Evolutionary conservation across 768 basidiomycete genomes (phyloP), one percentile per base, ranked within the genome.

Genomic region (Cyclocybe cylindracea): DNA sequence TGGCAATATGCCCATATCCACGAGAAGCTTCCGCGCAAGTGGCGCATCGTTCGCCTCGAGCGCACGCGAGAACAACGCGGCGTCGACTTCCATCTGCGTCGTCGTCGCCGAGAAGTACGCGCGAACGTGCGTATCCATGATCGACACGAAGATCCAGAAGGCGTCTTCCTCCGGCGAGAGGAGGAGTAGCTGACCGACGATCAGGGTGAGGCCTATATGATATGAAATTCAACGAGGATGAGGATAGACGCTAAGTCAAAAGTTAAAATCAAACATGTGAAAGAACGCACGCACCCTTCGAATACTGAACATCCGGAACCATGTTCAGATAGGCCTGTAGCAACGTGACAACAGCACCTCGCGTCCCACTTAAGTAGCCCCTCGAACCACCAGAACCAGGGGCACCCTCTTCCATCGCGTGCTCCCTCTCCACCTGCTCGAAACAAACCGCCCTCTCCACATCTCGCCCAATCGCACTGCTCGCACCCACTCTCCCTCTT

Each of bases 91-190:
- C 49, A 91, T 70, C 64, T 90, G 88, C 2, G 76, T 73, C 2
- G 56, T 53, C 7, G 58, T 42, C 0, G 76, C 61, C 35, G 86
- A 80, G 63, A 91, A 94, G 65, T 91, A 91, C 0, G 85, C 74
- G 1, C 91, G 85, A n/a, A 92, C 72, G 57, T 91, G 85, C 1
- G 81, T 79, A 58, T 93, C 89, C 91, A 94, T 94, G 56, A 93
- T 70, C 2, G 89, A 90, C 1, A 89, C 78, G 63, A 93, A 92
- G 14, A 89, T 92, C 91, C 91, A 94, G 66, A 94, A 94, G 0
- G 89, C 91, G 57, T 94, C 91, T 64, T 94, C 91, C 56, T 94
- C 91, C 0, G 91, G 91, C 0, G 89, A 82, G 42, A 88, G 83
- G 7, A 87, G 68, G 0, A 93, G 69, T 41, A 93, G 69, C 55